Evolutionary conservation across 306 rosid genomes (phyloP).

Genomic region (Morella rubra): DNA sequence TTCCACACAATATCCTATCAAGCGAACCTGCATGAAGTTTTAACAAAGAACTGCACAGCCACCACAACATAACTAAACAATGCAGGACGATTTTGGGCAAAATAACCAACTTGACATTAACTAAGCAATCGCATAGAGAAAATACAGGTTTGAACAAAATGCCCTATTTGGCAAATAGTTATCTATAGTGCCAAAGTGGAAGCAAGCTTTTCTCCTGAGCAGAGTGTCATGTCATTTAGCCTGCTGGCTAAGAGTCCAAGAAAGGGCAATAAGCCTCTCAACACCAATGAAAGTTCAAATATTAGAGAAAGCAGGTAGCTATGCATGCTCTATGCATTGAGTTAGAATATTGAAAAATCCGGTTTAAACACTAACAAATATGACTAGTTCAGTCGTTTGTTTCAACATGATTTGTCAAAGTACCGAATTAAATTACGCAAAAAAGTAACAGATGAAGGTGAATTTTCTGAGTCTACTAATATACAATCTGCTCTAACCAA

Average conservation of each 20-base stretch:
- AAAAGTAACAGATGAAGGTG: background rate
- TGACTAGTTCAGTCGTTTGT: background rate
- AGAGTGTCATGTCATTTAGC: background rate
- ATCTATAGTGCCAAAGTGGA: background rate
- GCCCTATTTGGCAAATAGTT: background rate
- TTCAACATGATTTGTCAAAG: background rate
- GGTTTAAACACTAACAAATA: too few relatives aligned
- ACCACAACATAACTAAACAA: background rate
- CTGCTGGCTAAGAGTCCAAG: too few relatives aligned
- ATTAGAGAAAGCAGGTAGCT: background rate
- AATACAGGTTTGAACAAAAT: background rate
- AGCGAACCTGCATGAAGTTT: slow-evolving; percentile 48
- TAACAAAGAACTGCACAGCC: background rate
- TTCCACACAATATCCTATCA: slow-evolving; percentile 75
- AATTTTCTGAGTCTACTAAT: background rate
- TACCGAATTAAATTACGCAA: background rate
- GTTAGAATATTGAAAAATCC: background rate
- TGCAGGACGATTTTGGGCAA: slow-evolving; percentile 12
- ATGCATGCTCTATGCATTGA: background rate
- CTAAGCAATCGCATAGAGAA: background rate
- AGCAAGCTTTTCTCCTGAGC: background rate
- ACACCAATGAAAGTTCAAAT: background rate
- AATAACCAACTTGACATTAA: slow-evolving; percentile 1
- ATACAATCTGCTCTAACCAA: slow-evolving; percentile 6
- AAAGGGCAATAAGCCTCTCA: too few relatives aligned